These are phyloP conservation scores for Porphyrellus cyaneotinctus DNA, from an alignment of 768 basidiomycete genomes.

Conservation along the genomic window DNA sequence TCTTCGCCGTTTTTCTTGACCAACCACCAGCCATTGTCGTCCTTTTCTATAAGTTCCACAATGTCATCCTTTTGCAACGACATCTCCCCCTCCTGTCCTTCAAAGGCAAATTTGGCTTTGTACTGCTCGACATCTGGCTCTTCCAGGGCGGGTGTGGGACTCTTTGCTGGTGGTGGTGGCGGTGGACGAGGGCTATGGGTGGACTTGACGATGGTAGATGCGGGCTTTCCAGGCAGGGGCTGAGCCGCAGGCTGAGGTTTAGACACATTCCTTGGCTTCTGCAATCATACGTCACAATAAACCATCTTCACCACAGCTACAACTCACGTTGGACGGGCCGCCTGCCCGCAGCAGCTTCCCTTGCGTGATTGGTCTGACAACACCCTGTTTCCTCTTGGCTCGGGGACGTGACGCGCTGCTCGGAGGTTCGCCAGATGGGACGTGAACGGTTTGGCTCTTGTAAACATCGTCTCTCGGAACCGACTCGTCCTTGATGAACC, in stretches of 20 bases:
- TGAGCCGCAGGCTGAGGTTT: constrained; percentile 43
- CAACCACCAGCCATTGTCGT: constrained; percentile 98
- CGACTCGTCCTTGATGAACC: constrained; percentile 86
- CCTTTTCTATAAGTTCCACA: constrained; percentile 88
- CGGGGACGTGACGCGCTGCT: constrained; percentile 78
- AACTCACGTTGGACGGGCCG: constrained; percentile 60
- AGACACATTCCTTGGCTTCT: constrained; percentile 42
- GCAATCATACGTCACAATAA: constrained; percentile 6
- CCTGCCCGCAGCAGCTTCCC: constrained; percentile 77
- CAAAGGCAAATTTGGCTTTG: constrained; percentile 88
- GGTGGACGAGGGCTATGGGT: constrained; percentile 26
- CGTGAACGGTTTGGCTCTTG: constrained; percentile 89
- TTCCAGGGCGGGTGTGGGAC: constrained; percentile 48
- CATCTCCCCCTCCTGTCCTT: constrained; percentile 92
- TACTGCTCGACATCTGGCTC: constrained; percentile 73
- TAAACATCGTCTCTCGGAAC: constrained; percentile 76
- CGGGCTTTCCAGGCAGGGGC: constrained; percentile 59
- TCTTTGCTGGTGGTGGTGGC: constrained; percentile 39
- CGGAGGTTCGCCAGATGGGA: constrained; percentile 83
- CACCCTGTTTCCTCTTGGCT: constrained; percentile 84
- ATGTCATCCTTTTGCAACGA: constrained; percentile 84
- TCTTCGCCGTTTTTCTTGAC: constrained; percentile 78
- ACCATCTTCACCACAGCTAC: not conserved
- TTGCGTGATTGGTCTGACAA: constrained; percentile 78
- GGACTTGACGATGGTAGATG: constrained; percentile 25